Evolutionary conservation across 83 land plant genomes (phyloP).

Genomic region (Isoetes engelmannii): DNA sequence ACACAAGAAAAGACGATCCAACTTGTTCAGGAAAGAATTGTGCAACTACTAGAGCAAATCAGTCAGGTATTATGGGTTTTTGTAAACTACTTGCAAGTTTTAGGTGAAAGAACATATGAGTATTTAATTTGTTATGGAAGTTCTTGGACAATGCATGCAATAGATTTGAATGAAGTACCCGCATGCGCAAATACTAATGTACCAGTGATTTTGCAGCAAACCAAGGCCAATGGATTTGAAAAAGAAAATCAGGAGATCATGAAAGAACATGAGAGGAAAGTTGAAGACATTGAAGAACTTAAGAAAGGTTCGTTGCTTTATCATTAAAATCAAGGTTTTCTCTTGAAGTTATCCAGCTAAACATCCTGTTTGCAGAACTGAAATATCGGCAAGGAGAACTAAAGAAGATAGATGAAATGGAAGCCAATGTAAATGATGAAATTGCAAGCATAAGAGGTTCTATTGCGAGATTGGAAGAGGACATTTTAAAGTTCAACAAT

Average conservation of each 20-base stretch:
- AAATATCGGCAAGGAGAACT: constrained; percentile 23
- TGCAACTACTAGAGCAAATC: constrained; percentile 8
- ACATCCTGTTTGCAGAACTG: constrained; percentile 14
- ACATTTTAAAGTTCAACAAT: constrained; percentile 15
- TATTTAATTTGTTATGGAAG: not conserved
- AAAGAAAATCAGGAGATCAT: not conserved
- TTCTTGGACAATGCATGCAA: no score
- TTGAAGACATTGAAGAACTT: constrained; percentile 18
- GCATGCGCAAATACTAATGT: not conserved
- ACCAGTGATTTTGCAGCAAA: constrained; percentile 1
- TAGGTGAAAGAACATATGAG: not conserved
- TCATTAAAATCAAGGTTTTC: not conserved
- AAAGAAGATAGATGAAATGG: constrained; percentile 22
- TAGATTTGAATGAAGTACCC: not conserved
- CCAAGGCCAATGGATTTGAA: not conserved
- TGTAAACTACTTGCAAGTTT: not conserved
- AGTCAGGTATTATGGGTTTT: constrained; percentile 15
- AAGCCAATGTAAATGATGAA: constrained; percentile 21
- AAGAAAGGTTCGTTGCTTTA: constrained; percentile 8
- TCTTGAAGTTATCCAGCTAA: not conserved
- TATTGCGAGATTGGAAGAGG: constrained; percentile 13
- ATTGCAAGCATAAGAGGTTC: constrained; percentile 12
- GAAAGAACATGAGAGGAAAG: not conserved
- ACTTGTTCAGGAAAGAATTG: constrained; percentile 11
- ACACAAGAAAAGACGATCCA: constrained; percentile 8